A percentile compares a stretch with the other conserved stretches of the same genome.
phyloP scores from a whole-genome alignment of 257 asterid genomes.

The Rhazya stricta region DNA sequence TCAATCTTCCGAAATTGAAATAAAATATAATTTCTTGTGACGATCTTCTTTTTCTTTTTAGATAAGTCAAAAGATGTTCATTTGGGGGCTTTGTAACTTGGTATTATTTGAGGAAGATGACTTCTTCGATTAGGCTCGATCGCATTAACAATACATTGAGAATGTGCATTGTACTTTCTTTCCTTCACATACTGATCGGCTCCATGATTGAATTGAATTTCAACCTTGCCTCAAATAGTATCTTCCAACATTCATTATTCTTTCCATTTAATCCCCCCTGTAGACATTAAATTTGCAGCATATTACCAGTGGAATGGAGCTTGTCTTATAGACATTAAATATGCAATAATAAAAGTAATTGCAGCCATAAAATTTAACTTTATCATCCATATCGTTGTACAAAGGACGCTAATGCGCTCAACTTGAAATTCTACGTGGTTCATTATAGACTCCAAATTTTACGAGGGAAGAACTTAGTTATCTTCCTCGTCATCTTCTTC shows the following conservation, averaged over 20 bases:
- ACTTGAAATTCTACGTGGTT: background rate
- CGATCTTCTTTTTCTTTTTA: too few relatives aligned
- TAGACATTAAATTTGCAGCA: too few relatives aligned
- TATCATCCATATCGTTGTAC: too few relatives aligned
- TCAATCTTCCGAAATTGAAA: background rate
- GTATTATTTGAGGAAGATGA: background rate
- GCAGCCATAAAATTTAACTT: too few relatives aligned
- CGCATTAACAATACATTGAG: background rate
- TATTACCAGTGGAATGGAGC: background rate
- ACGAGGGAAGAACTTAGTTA: background rate
- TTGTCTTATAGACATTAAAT: background rate
- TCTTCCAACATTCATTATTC: too few relatives aligned
- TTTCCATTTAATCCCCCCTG: too few relatives aligned
- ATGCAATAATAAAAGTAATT: background rate
- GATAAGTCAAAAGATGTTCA: too few relatives aligned
- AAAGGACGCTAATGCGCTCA: too few relatives aligned
- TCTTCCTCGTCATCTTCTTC: slow-evolving; percentile 1
- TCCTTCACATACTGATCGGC: too few relatives aligned
- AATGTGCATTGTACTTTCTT: background rate
- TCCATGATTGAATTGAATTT: too few relatives aligned
- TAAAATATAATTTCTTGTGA: background rate
- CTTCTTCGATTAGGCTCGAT: background rate
- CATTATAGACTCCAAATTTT: background rate
- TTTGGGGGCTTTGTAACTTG: slow-evolving; percentile 10
- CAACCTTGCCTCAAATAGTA: too few relatives aligned